phyloP scores from a whole-genome alignment of 176 grass and related monocot genomes.

The Aegilops tauschii region DNA sequence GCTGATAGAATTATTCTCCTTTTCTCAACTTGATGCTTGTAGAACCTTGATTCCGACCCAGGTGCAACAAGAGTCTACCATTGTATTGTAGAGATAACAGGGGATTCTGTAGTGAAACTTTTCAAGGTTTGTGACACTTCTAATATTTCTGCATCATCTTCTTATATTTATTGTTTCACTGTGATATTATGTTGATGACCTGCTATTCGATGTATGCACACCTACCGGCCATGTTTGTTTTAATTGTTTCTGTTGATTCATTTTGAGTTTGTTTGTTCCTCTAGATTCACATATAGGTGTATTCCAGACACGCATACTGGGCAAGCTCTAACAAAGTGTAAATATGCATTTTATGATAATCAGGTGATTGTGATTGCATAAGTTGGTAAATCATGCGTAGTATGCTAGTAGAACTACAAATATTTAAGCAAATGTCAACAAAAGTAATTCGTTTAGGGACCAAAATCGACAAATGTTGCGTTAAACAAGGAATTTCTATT shows the following conservation, averaged over 20 bases:
- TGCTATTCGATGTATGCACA: background rate
- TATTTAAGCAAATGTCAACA: background rate
- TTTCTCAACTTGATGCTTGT: slow-evolving; percentile 26
- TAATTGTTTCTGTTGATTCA: background rate
- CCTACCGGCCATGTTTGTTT: background rate
- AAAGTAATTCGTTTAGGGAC: background rate
- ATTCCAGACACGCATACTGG: background rate
- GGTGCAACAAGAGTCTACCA: slow-evolving; percentile 50
- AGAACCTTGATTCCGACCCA: slow-evolving; percentile 63
- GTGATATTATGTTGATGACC: background rate
- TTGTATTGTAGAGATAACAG: slow-evolving; percentile 57
- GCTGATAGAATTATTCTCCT: background rate
- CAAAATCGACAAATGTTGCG: background rate
- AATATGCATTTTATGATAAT: background rate
- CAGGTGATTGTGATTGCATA: background rate
- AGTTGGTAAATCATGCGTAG: background rate
- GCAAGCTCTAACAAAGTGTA: slow-evolving; percentile 10
- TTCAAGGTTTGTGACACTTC: slow-evolving; percentile 55
- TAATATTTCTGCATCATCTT: background rate
- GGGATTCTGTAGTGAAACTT: background rate
- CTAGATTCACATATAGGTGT: background rate
- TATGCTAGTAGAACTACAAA: background rate
- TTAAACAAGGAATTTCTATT: background rate
- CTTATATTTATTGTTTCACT: background rate
- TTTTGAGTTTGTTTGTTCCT: background rate